Evolutionary conservation across 768 basidiomycete genomes (phyloP).

Genomic region (Psilocybe cubensis): DNA sequence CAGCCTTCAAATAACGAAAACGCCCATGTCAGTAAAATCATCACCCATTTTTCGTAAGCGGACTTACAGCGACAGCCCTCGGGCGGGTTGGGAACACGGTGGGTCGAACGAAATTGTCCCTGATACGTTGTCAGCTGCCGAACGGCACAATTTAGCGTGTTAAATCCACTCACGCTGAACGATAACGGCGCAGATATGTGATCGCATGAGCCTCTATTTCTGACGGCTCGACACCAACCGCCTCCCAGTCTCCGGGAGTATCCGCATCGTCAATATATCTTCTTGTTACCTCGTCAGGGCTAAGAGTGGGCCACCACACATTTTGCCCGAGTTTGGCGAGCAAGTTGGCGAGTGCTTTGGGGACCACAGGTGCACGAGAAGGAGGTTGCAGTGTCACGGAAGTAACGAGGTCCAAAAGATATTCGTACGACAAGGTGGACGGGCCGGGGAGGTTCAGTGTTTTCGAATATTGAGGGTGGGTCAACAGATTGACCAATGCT

Average conservation of each 20-base stretch:
- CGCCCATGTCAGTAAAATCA: slow-evolving; percentile 3
- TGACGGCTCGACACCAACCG: slow-evolving; percentile 78
- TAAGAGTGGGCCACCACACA: slow-evolving; percentile 91
- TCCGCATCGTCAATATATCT: slow-evolving; percentile 84
- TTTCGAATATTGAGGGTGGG: slow-evolving; percentile 60
- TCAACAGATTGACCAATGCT: slow-evolving; percentile 79
- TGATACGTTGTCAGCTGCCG: slow-evolving; percentile 23
- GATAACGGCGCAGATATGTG: slow-evolving; percentile 86
- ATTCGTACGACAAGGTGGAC: slow-evolving; percentile 80
- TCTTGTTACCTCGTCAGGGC: slow-evolving; percentile 89
- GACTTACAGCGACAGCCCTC: slow-evolving; percentile 33
- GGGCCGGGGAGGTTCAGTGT: slow-evolving; percentile 90
- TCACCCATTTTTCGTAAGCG: slow-evolving; percentile 17
- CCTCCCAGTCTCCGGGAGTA: slow-evolving; percentile 80
- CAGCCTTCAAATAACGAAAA: slow-evolving; percentile 20
- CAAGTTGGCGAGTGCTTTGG: slow-evolving; percentile 68
- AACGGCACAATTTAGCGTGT: not conserved
- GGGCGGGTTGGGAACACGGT: slow-evolving; percentile 63
- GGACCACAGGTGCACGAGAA: slow-evolving; percentile 74
- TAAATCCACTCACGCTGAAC: slow-evolving; percentile 72
- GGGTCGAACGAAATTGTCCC: slow-evolving; percentile 72
- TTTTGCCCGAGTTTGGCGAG: slow-evolving; percentile 66
- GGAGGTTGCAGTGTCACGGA: slow-evolving; percentile 79
- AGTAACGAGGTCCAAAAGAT: slow-evolving; percentile 77
- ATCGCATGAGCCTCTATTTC: slow-evolving; percentile 88